A percentile compares a stretch with the other conserved stretches of the same genome.
phyloP scores from a whole-genome alignment of 78 protist species.

The Dictyostelium capitatum region DNA sequence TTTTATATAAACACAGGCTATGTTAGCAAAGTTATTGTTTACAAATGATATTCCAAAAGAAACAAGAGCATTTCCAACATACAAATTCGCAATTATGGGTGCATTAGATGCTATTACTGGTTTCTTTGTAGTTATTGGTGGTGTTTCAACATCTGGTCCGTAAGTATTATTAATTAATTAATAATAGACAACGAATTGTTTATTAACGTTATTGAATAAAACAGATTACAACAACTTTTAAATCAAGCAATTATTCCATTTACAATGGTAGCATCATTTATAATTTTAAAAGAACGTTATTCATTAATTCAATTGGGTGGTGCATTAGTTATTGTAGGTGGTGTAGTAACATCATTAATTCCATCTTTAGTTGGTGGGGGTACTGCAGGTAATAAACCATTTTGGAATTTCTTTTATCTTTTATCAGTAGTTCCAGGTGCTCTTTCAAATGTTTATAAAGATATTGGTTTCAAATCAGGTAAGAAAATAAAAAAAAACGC shows the following conservation, averaged over 20 bases:
- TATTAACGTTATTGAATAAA: too few species aligned
- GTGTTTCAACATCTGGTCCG: slow-evolving; percentile 67
- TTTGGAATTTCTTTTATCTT: slow-evolving; percentile 67
- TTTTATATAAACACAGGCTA: too few species aligned
- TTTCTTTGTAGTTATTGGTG: slow-evolving; percentile 78
- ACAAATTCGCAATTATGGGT: slow-evolving; percentile 67
- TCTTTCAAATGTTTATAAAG: slow-evolving; percentile 62
- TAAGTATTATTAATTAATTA: too few species aligned
- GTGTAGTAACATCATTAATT: slow-evolving; percentile 47
- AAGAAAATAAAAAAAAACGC: too few species aligned
- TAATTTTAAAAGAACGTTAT: slow-evolving; percentile 52
- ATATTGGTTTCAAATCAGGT: slow-evolving; percentile 62
- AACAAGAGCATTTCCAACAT: slow-evolving; percentile 43
- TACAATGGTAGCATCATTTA: slow-evolving; percentile 47
- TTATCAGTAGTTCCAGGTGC: slow-evolving; percentile 65
- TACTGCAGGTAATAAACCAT: slow-evolving; percentile 37
- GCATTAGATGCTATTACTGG: slow-evolving; percentile 70
- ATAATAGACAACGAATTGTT: too few species aligned
- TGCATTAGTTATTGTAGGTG: slow-evolving; percentile 58
- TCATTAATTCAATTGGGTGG: slow-evolving; percentile 49
- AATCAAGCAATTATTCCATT: slow-evolving; percentile 78
- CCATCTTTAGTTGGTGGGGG: slow-evolving; percentile 43
- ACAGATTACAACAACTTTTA: slow-evolving; percentile 55
- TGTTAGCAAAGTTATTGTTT: slow-evolving; percentile 27
- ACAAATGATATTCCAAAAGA: slow-evolving; percentile 62